Base-by-base conservation (phyloP, 805 yeast species). In the Kluyveromyces nonfermentans region DNA sequence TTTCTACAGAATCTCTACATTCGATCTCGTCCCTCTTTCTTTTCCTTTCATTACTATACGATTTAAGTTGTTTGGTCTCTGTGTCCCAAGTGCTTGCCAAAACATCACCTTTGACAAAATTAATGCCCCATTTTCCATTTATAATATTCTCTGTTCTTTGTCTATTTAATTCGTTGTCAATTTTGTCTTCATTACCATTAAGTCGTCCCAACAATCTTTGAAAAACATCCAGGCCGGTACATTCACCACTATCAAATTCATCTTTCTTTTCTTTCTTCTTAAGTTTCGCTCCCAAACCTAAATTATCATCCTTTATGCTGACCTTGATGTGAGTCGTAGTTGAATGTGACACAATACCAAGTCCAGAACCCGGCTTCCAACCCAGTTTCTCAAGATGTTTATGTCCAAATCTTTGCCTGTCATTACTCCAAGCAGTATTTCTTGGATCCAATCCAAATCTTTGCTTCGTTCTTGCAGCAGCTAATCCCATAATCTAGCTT, bases 381-480 rank as follows among this genome's bases (percentile, higher is more conserved):
- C 98, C 98, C 58, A 81, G 69, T 52, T 77, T 81, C 49, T 78
- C 78, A 47, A 90, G 63, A 62, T 88, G 88, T 55, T 82, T 77
- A 60, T 85, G 96, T 0, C 98, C 98, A 57, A 90, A 90, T 41
- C 96, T 67, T 4, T 71, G 69, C 0, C 82, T 78, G 55, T 86
- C 85, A 57, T 87, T 87, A 20, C 96, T 82, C 98, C 98, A 90
- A 48, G 79, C 75, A 1, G 96, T 89, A 57, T 90, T 90, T 57
- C 97, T 71, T 15, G 98, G 98, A 66, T 90, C 98, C 32, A 73
- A 65, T 9, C 97, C 97, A 60, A 89, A 82, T 56, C 93, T 74
- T 56, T 85, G 95, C 57, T 85, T 87, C 10, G 73, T 77, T 58
- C 80, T 82, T 5, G 82, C 72, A 9, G 85, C 97, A 36, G 90